phyloP scores from a whole-genome alignment of 148 eudicot genomes.

The Pouteria glomerata region DNA sequence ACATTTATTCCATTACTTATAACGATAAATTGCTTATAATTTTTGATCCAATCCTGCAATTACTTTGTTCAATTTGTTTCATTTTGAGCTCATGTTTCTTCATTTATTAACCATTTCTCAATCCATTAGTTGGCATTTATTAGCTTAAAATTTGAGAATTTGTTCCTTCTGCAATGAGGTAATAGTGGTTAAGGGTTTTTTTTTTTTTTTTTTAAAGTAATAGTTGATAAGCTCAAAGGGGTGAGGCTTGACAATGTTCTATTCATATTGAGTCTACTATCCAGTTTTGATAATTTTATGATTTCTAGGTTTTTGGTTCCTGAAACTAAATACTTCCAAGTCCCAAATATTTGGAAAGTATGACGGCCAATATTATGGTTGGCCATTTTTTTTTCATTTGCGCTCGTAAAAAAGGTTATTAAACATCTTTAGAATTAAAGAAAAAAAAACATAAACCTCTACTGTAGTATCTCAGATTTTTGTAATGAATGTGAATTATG shows the following conservation, averaged over 20 bases:
- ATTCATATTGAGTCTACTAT: no score
- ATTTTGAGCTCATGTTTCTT: neutral
- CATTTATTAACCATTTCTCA: neutral
- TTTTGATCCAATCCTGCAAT: neutral
- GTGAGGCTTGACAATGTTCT: no score
- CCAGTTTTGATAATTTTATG: no score
- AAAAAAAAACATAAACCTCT: neutral
- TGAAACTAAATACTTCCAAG: neutral
- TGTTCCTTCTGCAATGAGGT: neutral
- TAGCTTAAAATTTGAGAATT: neutral
- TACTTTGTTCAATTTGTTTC: neutral
- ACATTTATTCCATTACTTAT: conserved; percentile 89
- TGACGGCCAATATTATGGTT: neutral
- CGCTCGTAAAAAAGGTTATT: neutral
- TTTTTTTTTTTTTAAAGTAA: no score
- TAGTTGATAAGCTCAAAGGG: no score
- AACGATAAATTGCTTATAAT: neutral
- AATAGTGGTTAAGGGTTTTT: neutral
- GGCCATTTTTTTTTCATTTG: neutral
- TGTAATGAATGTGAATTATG: no score
- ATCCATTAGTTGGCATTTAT: neutral
- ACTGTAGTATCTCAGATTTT: no score
- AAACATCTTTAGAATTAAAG: neutral
- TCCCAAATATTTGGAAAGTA: neutral
- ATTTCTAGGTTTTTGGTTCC: conserved; percentile 4